Evolutionary conservation across 306 rosid genomes (phyloP).

Genomic region (Prunus padus): DNA sequence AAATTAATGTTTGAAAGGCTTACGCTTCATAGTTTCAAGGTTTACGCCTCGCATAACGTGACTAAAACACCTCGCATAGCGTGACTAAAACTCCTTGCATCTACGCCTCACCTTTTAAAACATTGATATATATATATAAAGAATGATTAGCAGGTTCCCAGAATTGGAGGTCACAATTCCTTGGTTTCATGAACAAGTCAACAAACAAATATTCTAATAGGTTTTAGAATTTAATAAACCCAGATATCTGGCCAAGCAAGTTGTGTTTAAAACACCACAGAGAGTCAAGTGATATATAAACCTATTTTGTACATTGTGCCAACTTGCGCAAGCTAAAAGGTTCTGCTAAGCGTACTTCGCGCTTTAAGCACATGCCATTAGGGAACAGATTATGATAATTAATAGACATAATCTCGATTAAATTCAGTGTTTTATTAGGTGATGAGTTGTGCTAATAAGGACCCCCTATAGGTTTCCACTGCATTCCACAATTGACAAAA

Average conservation of each 20-base stretch:
- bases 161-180: conserved; percentile 17
- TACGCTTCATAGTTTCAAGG: no score
- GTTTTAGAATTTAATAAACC: conserved; percentile 16
- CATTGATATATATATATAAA: neutral
- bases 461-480: conserved; percentile 17
- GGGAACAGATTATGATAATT: conserved; percentile 1
- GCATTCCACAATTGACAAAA: conserved; percentile 22
- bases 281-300: conserved; percentile 22
- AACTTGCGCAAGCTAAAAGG: conserved; percentile 40
- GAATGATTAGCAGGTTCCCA: conserved; percentile 14
- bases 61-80: no score
- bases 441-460: conserved; percentile 32
- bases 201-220: conserved; percentile 4
- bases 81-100: no score
- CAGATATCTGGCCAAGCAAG: conserved; percentile 25
- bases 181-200: conserved; percentile 17
- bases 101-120: no score
- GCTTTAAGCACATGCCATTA: conserved; percentile 63
- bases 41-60: no score
- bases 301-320: conserved; percentile 28
- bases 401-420: conserved; percentile 22
- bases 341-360: conserved; percentile 50
- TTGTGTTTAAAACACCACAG: conserved; percentile 15
- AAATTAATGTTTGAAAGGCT: no score
- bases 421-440: conserved; percentile 33